phyloP scores from a whole-genome alignment of 495 filamentous ascomycete genomes.

The Chlorociboria aeruginascens region DNA sequence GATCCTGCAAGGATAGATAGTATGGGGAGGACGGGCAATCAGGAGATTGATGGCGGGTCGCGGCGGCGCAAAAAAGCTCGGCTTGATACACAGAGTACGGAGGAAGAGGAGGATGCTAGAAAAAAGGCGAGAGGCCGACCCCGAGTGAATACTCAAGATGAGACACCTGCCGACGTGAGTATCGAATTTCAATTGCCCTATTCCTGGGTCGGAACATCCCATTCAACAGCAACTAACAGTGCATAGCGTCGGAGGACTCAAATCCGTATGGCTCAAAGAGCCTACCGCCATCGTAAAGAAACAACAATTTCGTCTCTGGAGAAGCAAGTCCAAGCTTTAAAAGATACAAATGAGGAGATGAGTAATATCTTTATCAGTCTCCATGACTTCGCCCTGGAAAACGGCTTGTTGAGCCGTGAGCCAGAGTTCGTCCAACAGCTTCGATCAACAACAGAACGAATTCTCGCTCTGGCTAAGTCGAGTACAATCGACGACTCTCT shows the following conservation, averaged over 20 bases:
- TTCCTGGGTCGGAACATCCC: too few relatives aligned
- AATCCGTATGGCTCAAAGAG: constrained; percentile 74
- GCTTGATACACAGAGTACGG: constrained; percentile 5
- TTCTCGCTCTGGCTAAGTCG: constrained; percentile 30
- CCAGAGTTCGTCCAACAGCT: constrained; percentile 40
- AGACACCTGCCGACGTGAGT: constrained; percentile 43
- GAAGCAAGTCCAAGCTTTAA: constrained; percentile 50
- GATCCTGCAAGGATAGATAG: background rate
- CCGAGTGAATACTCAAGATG: constrained; percentile 57
- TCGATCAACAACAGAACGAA: constrained; percentile 29
- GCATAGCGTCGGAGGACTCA: constrained; percentile 71
- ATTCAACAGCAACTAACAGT: constrained; percentile 1
- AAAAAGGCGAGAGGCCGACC: constrained; percentile 52
- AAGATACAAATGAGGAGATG: constrained; percentile 59
- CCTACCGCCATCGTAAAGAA: constrained; percentile 77
- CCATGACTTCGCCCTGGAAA: constrained; percentile 42
- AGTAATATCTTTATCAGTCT: constrained; percentile 60
- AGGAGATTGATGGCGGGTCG: constrained; percentile 7
- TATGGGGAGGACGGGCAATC: constrained; percentile 19
- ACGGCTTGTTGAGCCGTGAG: constrained; percentile 35
- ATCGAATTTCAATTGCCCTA: too few relatives aligned
- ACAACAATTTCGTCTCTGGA: constrained; percentile 65
- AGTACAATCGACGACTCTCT: constrained; percentile 25
- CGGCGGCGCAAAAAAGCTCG: constrained; percentile 11
- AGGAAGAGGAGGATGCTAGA: constrained; percentile 28